Conservation (phyloP, 2,329 filamentous ascomycete genomes). For the Pseudogymnoascus sp. region DNA sequence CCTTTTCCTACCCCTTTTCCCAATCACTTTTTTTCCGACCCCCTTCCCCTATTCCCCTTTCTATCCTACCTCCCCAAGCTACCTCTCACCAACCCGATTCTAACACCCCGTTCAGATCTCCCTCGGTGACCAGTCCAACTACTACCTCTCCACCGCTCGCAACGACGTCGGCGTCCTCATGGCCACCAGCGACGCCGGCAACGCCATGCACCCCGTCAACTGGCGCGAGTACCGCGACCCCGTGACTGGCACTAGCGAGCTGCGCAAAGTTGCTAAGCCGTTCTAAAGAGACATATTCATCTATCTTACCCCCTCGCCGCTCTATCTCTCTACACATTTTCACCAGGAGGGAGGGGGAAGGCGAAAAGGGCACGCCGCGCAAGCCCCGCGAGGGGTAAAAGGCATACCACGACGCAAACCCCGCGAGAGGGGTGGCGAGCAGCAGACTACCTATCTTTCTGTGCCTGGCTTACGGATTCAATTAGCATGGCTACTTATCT, state of each 20-base stretch:
- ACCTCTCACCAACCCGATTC: conserved; percentile 10
- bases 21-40: background rate
- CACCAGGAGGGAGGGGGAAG: background rate
- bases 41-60: background rate
- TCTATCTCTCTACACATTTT: background rate
- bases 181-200: conserved; percentile 79
- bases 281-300: conserved; percentile 46
- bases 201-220: conserved; percentile 85
- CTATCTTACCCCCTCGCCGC: background rate
- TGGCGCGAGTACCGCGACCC: conserved; percentile 94
- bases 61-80: background rate
- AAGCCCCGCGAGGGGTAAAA: background rate
- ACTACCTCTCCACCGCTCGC: conserved; percentile 85
- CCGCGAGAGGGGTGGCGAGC: background rate
- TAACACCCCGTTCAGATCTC: conserved; percentile 54
- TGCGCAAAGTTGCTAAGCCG: conserved; percentile 89
- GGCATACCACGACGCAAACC: background rate
- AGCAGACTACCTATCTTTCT: background rate
- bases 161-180: conserved; percentile 93
- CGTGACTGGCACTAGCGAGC: conserved; percentile 67
- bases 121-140: conserved; percentile 86
- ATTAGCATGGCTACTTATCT: background rate
- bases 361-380: background rate
- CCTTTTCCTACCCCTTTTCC: background rate
- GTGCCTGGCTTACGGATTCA: background rate